These are phyloP conservation scores for Saposhnikovia divaricata DNA, from an alignment of 129 eudicot genomes.

Conservation along the genomic window DNA sequence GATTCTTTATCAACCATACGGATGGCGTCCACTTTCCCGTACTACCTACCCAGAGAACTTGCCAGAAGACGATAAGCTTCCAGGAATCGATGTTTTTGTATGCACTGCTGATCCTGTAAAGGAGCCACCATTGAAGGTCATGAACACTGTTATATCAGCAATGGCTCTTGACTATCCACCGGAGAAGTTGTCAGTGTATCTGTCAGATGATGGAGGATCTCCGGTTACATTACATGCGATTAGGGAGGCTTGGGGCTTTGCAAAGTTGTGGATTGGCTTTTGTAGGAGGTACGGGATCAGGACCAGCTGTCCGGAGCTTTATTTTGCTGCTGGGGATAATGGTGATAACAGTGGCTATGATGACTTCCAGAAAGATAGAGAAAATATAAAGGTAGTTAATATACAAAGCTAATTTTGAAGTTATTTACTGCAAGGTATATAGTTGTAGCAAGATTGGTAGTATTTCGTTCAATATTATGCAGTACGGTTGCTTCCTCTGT, in stretches of 20 bases:
- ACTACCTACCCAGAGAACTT: constrained; percentile 18
- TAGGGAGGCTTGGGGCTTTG: constrained; percentile 9
- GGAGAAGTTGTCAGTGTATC: constrained; percentile 12
- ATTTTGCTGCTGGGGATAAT: not conserved
- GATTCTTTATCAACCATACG: constrained; percentile 21
- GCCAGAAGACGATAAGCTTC: constrained; percentile 8
- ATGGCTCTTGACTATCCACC: constrained; percentile 19
- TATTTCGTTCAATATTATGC: not conserved
- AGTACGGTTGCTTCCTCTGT: not conserved
- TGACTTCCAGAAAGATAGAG: not conserved
- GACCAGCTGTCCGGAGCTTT: constrained; percentile 9
- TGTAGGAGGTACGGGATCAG: constrained; percentile 6
- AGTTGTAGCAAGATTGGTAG: not conserved
- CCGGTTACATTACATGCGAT: not conserved
- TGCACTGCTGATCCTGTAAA: constrained; percentile 17
- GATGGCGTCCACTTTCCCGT: constrained; percentile 26
- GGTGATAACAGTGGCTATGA: not conserved
- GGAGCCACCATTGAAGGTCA: constrained; percentile 13
- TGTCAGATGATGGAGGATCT: constrained; percentile 17
- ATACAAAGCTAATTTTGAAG: not conserved
- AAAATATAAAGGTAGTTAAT: not conserved
- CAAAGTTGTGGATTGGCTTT: constrained; percentile 13
- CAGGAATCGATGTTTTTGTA: constrained; percentile 9
- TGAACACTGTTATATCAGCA: constrained; percentile 17
- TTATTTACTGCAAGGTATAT: no score